Evolutionary conservation across 345 rosid species (phyloP).

Genomic region (Populus ilicifolia): DNA sequence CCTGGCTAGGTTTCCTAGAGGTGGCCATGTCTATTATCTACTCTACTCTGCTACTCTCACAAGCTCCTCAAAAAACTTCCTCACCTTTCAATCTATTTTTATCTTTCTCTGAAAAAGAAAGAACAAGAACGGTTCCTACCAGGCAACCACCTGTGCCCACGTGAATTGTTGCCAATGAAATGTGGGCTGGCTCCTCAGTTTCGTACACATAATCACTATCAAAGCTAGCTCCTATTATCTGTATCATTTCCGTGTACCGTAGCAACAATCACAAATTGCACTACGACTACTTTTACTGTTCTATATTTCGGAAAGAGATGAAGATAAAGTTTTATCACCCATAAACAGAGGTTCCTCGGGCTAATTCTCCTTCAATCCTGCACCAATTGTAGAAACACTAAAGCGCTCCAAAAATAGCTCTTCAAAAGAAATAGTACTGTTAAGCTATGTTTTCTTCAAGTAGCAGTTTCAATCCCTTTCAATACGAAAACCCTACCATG

Average conservation of each 20-base stretch:
- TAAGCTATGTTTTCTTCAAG: slow-evolving; percentile 20
- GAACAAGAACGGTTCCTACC: slow-evolving; percentile 29
- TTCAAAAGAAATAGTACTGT: neutral
- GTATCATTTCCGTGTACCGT: neutral
- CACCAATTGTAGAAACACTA: neutral
- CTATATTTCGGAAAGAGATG: neutral
- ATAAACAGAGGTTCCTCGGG: slow-evolving; percentile 1
- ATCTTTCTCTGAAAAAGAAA: neutral
- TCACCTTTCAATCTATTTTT: neutral
- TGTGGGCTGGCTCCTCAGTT: slow-evolving; percentile 1
- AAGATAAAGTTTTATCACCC: neutral
- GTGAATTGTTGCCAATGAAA: slow-evolving; percentile 32
- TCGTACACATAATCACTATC: slow-evolving; percentile 20
- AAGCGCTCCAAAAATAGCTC: neutral
- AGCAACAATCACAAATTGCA: neutral
- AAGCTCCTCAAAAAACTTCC: neutral
- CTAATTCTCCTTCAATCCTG: neutral
- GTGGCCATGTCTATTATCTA: slow-evolving; percentile 26
- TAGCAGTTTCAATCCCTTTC: slow-evolving; percentile 12
- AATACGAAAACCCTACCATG: slow-evolving; percentile 13
- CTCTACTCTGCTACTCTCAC: neutral
- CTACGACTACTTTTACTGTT: neutral
- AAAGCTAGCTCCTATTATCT: neutral
- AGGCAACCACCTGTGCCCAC: slow-evolving; percentile 41
- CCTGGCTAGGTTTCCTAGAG: slow-evolving; percentile 29